A percentile compares a stretch with the other conserved stretches of the same genome.
Evolutionary conservation across 192 early-diverging fungal species (phyloP).

Genomic region (Coemansia sp.): DNA sequence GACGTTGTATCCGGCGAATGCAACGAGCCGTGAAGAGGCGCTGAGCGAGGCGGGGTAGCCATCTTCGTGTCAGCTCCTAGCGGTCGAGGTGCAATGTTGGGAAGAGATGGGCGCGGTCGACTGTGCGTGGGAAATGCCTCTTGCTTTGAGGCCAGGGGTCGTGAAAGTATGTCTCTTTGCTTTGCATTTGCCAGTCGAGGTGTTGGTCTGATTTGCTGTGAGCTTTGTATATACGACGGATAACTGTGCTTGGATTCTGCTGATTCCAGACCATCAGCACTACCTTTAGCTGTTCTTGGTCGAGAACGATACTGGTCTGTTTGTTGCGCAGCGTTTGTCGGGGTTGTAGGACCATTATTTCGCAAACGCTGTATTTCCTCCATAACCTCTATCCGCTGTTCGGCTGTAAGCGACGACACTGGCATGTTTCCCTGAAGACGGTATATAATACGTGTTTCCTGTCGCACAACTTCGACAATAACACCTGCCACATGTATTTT

Average conservation of each 20-base stretch:
- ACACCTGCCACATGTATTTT: constrained; percentile 44
- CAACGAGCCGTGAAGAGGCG: constrained; percentile 11
- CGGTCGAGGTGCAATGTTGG: constrained; percentile 26
- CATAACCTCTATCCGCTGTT: constrained; percentile 51
- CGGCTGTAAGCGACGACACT: constrained; percentile 47
- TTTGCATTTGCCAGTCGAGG: neutral
- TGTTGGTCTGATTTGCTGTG: neutral
- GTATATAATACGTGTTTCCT: constrained; percentile 49
- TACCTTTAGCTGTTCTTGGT: neutral
- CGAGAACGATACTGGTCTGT: neutral
- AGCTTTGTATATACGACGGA: too few species aligned
- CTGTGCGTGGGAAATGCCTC: neutral
- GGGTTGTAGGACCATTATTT: constrained; percentile 10
- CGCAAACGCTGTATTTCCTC: constrained; percentile 47
- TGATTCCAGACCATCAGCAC: too few species aligned
- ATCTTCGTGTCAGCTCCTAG: neutral
- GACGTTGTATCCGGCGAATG: constrained; percentile 11
- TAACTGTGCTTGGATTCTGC: too few species aligned
- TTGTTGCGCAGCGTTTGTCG: neutral
- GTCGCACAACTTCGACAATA: constrained; percentile 50
- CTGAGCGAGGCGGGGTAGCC: constrained; percentile 7
- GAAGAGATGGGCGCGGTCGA: constrained; percentile 20
- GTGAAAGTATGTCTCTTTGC: neutral
- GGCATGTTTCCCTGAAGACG: constrained; percentile 53
- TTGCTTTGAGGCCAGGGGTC: neutral